Conservation (phyloP, 768 basidiomycete species). For the Xerocomellus dryophilus region DNA sequence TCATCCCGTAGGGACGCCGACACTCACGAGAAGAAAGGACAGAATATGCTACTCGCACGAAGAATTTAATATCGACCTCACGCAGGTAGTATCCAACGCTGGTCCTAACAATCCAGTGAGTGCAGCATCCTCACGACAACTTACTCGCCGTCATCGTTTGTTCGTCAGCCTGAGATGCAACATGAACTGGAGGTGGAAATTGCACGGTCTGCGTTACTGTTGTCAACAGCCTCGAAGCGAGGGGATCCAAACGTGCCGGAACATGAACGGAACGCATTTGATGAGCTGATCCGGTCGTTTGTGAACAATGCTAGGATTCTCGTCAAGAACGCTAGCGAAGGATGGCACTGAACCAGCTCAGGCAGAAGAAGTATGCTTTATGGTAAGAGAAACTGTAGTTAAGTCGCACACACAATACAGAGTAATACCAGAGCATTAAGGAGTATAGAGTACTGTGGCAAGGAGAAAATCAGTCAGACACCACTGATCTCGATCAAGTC, state of each 20-base stretch:
- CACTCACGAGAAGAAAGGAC: constrained; percentile 75
- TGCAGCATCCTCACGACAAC: constrained; percentile 6
- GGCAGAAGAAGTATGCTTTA: neutral
- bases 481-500: constrained; percentile 76
- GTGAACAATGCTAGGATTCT: constrained; percentile 92
- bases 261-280: constrained; percentile 71
- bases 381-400: neutral
- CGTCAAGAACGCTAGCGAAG: constrained; percentile 68
- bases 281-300: constrained; percentile 88
- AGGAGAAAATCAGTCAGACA: constrained; percentile 31
- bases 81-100: constrained; percentile 71
- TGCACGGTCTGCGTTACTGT: constrained; percentile 64
- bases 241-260: constrained; percentile 57
- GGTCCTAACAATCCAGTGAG: constrained; percentile 51
- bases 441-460: constrained; percentile 6
- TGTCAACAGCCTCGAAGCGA: constrained; percentile 69
- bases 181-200: constrained; percentile 94
- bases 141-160: neutral
- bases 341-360: constrained; percentile 34
- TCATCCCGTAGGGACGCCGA: constrained; percentile 62
- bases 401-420: neutral
- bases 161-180: constrained; percentile 50
- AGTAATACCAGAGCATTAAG: constrained; percentile 14
- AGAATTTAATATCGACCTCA: constrained; percentile 89
- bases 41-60: constrained; percentile 92